Percentiles rank a stretch among this genome's conserved stretches.
Conservation (phyloP, 768 basidiomycete genomes). For the Collybia sordida region DNA sequence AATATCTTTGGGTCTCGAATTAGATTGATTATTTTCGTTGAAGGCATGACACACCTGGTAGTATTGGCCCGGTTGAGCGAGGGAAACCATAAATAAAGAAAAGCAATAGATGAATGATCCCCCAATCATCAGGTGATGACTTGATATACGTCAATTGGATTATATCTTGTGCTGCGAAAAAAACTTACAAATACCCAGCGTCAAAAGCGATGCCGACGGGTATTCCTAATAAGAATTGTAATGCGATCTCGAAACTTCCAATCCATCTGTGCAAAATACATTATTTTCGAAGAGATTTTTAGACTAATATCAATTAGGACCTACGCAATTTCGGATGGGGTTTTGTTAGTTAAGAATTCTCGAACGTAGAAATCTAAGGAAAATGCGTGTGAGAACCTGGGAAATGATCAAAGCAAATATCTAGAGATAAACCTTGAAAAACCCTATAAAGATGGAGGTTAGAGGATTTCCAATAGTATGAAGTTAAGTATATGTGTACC, state of each 20-base stretch:
- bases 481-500: conserved; percentile 1
- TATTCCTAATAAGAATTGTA: conserved; percentile 26
- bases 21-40: not conserved
- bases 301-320: not conserved
- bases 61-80: conserved; percentile 32
- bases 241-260: conserved; percentile 35
- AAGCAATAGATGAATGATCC: conserved; percentile 39
- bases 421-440: conserved; percentile 11
- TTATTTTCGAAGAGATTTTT: not conserved
- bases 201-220: conserved; percentile 28
- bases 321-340: conserved; percentile 16
- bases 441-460: conserved; percentile 3
- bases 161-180: not conserved
- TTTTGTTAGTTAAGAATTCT: conserved; percentile 13
- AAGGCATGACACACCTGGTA: conserved; percentile 23
- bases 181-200: conserved; percentile 24
- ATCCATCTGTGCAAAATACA: conserved; percentile 21
- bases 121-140: conserved; percentile 35
- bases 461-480: not conserved
- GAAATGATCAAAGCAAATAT: not conserved
- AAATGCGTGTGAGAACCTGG: not conserved
- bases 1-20: conserved; percentile 23
- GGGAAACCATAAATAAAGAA: conserved; percentile 38
- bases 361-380: conserved; percentile 15
- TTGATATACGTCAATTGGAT: conserved; percentile 1